A percentile compares a stretch with the other conserved stretches of the same genome.
phyloP scores from a whole-genome alignment of 2,329 filamentous ascomycete species.

The Phialophora macrospora region DNA sequence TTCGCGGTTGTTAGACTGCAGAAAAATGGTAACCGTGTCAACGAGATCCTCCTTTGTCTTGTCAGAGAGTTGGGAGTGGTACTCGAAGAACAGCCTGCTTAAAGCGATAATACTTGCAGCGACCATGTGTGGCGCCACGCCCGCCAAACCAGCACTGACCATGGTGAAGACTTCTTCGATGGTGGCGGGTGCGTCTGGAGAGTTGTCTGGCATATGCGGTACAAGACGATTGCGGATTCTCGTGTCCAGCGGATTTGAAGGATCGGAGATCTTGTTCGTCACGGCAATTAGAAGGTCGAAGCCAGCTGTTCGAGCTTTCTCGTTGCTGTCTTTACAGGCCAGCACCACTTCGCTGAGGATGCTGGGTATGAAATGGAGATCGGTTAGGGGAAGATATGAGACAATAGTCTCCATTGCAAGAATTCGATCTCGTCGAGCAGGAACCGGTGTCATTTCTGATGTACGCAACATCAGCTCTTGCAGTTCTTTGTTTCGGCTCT shows the following conservation, averaged over 20 bases:
- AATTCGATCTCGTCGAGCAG: slow-evolving; percentile 83
- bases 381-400: slow-evolving; percentile 73
- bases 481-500: slow-evolving; percentile 75
- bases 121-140: slow-evolving; percentile 94
- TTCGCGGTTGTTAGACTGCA: slow-evolving; percentile 94
- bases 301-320: slow-evolving; percentile 84
- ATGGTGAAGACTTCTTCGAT: slow-evolving; percentile 98
- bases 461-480: slow-evolving; percentile 80
- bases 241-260: slow-evolving; percentile 60
- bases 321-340: slow-evolving; percentile 96
- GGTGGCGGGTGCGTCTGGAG: slow-evolving; percentile 75
- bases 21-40: slow-evolving; percentile 92
- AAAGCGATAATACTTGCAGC: slow-evolving; percentile 95
- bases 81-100: slow-evolving; percentile 91
- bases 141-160: slow-evolving; percentile 93
- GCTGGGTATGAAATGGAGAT: slow-evolving; percentile 90
- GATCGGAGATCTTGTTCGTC: slow-evolving; percentile 78
- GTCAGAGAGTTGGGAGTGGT: slow-evolving; percentile 70
- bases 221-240: slow-evolving; percentile 90
- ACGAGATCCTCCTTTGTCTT: slow-evolving; percentile 81
- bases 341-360: slow-evolving; percentile 94
- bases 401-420: slow-evolving; percentile 81
- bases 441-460: slow-evolving; percentile 81
- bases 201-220: slow-evolving; percentile 80
- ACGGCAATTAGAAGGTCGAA: slow-evolving; percentile 90